A percentile compares a stretch with the other conserved stretches of the same genome.
These are phyloP conservation scores for Wickerhamomyces chambardii DNA, from an alignment of 805 yeast genomes.

Conservation along the genomic window DNA sequence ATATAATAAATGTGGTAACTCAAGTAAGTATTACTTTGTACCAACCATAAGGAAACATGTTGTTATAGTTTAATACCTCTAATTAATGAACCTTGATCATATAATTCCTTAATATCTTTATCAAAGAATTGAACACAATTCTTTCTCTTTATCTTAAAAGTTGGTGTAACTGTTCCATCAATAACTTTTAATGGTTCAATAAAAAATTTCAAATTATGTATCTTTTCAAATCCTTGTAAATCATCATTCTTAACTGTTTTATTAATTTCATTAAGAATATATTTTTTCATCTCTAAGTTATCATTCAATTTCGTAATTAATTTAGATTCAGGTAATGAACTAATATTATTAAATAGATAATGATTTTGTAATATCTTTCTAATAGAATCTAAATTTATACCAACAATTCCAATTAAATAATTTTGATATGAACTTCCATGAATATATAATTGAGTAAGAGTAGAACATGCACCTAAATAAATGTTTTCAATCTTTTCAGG, in stretches of 20 bases:
- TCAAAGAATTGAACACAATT: slow-evolving; percentile 36
- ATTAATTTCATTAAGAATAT: slow-evolving; percentile 12
- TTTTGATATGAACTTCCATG: slow-evolving; percentile 57
- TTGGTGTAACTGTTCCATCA: slow-evolving; percentile 61
- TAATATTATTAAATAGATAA: slow-evolving; percentile 4
- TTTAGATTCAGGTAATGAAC: slow-evolving; percentile 3
- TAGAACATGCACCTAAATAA: slow-evolving; percentile 43
- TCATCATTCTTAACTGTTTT: slow-evolving; percentile 19
- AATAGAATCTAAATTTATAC: slow-evolving; percentile 38
- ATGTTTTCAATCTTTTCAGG: slow-evolving; percentile 67
- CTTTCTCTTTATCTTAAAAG: slow-evolving; percentile 46
- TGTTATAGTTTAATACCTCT: too few relatives aligned
- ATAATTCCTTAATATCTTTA: slow-evolving; percentile 30
- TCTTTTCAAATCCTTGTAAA: slow-evolving; percentile 53
- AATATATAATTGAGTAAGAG: slow-evolving; percentile 44
- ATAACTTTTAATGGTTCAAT: slow-evolving; percentile 53
- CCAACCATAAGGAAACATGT: too few relatives aligned
- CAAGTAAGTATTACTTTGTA: too few relatives aligned
- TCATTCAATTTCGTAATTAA: slow-evolving; percentile 4
- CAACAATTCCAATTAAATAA: slow-evolving; percentile 54
- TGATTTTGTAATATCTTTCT: slow-evolving; percentile 7
- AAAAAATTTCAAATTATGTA: slow-evolving; percentile 44
- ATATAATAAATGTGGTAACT: too few relatives aligned
- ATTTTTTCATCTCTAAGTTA: slow-evolving; percentile 11
- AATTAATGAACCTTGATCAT: slow-evolving; percentile 38